Percentiles rank a stretch among this genome's conserved stretches.
Evolutionary conservation across 352 stramenopile genomes (phyloP).

Genomic region (Globisporangium ultimum): DNA sequence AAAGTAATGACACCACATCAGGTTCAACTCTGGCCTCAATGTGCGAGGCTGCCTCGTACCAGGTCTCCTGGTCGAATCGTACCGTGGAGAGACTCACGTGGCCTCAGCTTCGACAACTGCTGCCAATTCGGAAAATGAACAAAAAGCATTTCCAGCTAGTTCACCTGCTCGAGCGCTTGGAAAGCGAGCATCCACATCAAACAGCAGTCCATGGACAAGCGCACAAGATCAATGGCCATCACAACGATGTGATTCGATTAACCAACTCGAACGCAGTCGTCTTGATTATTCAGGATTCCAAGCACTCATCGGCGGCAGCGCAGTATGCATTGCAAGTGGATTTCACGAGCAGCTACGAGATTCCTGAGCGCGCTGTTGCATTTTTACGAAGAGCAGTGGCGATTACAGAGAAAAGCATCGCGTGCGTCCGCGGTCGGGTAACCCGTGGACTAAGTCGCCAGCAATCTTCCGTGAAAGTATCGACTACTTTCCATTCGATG

Average conservation of each 20-base stretch:
- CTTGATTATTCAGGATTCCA: constrained; percentile 25
- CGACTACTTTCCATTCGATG: constrained; percentile 29
- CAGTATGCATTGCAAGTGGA: constrained; percentile 51
- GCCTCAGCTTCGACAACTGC: constrained; percentile 42
- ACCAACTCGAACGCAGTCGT: constrained; percentile 30
- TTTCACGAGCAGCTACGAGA: constrained; percentile 11
- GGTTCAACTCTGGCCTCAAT: background rate
- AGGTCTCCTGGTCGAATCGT: constrained; percentile 51
- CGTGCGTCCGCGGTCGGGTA: constrained; percentile 53
- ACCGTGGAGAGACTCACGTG: constrained; percentile 45
- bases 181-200: background rate
- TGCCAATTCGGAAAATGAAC: constrained; percentile 69
- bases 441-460: constrained; percentile 27
- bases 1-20: background rate
- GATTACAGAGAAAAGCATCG: constrained; percentile 37
- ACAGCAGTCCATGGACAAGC: background rate
- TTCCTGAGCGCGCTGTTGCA: constrained; percentile 3
- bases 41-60: constrained; percentile 48
- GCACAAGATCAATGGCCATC: background rate
- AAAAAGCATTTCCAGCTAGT: constrained; percentile 60
- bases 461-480: constrained; percentile 20
- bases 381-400: constrained; percentile 36
- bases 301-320: constrained; percentile 8
- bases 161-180: constrained; percentile 22
- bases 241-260: background rate